Evolutionary conservation across 305 asterid species (phyloP), one percentile per base, ranked within the genome.

Genomic region (Fraxinus xanthoxyloides): DNA sequence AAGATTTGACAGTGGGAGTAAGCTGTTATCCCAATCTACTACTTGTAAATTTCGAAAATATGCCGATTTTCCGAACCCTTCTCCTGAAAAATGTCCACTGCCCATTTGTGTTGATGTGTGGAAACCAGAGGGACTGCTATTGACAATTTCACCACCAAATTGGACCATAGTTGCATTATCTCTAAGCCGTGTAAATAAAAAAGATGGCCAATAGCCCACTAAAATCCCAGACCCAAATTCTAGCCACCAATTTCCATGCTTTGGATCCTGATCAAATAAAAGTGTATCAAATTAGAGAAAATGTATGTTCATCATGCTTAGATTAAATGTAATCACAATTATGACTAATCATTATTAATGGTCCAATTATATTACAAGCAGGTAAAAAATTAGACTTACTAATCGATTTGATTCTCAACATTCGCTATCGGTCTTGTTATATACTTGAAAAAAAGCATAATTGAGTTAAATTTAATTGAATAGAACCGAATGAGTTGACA

Each of bases 51-150:
- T 93, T 28, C 98, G 70, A 61, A 95, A 92, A 88, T 95, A 95
- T 7, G 98, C 90, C 1, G 98, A 97, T 83, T 92, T 95, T 30
- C 93, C 97, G 19, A 93, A 95, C 72, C 98, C 98, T 90, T 93
- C 95, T 31, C 88, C 91, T 5, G 98, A 90, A 84, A 95, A 95
- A 93, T 95, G 97, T 0, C 98, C 98, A 81, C 98, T 95, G 13
- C 98, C 98, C 98, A 95, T 95, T 86, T 95, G 97, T 4, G 98
- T 95, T 2, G 90, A 84, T 2, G 98, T 93, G 88, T 95, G 98
- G 0, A 81, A 69, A 7, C 95, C 94, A 10, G 91, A 76, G 38
- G 79, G 80, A 51, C 82, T 85, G 21, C 92, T 88, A 80, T 95
- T 95, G 30, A 95, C 97, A 69, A 92, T 84, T 84, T 95, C 98